These are phyloP conservation scores for Plasmodium knowlesi DNA, from an alignment of 169 alveolate species.

Conservation along the genomic window DNA sequence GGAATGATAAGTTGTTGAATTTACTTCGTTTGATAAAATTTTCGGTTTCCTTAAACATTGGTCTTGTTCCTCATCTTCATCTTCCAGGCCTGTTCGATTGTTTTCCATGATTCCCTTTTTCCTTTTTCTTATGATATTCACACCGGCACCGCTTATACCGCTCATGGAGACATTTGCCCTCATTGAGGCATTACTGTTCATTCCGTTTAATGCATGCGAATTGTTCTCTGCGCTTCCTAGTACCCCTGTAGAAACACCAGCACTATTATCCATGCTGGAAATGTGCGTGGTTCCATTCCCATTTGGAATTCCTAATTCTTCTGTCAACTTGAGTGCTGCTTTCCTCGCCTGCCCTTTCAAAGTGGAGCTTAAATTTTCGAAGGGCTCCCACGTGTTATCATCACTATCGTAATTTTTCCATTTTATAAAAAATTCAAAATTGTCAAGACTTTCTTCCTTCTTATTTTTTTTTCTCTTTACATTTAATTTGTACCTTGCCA, in stretches of 20 bases:
- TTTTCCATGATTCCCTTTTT: conserved; percentile 19
- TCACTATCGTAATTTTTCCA: conserved; percentile 74
- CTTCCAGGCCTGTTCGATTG: background rate
- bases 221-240: background rate
- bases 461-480: conserved; percentile 33
- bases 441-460: conserved; percentile 54
- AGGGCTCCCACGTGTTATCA: conserved; percentile 75
- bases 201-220: background rate
- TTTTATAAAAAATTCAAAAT: conserved; percentile 68
- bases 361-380: conserved; percentile 64
- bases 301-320: conserved; percentile 7
- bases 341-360: conserved; percentile 58
- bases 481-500: conserved; percentile 59
- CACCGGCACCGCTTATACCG: background rate
- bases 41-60: background rate
- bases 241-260: background rate
- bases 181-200: background rate
- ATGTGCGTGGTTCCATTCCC: background rate
- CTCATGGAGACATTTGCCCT: background rate
- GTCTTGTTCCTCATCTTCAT: background rate
- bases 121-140: background rate
- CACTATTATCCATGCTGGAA: background rate
- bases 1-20: background rate
- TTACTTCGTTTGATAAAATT: background rate
- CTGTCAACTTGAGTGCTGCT: conserved; percentile 41